Percentiles rank a stretch among this genome's conserved stretches.
Conservation (phyloP, 1,139 yeast species). For the Magnusiomyces ingens region DNA sequence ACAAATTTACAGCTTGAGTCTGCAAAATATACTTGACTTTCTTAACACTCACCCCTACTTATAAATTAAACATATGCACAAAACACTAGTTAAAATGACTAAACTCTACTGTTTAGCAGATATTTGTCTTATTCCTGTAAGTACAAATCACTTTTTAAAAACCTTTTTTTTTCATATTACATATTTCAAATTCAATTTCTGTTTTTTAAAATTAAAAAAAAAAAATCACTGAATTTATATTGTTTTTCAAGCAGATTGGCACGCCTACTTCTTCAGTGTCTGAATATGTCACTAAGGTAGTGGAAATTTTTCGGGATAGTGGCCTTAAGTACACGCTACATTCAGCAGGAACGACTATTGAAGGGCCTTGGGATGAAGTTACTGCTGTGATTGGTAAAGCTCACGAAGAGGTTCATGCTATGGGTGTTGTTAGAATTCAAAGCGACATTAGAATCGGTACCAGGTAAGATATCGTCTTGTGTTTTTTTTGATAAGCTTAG, state of each 20-base stretch:
- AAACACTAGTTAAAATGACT: slow-evolving; percentile 34
- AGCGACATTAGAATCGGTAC: slow-evolving; percentile 84
- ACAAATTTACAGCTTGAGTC: too few relatives aligned
- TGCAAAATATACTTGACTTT: too few relatives aligned
- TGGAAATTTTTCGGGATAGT: slow-evolving; percentile 52
- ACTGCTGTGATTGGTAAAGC: slow-evolving; percentile 71
- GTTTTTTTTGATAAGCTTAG: neutral
- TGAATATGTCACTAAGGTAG: slow-evolving; percentile 66
- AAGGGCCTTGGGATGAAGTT: slow-evolving; percentile 90
- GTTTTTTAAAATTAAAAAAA: neutral
- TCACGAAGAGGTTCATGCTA: slow-evolving; percentile 61
- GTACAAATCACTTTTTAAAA: slow-evolving; percentile 25
- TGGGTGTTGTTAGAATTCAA: slow-evolving; percentile 71
- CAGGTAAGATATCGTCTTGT: slow-evolving; percentile 32
- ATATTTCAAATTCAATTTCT: too few relatives aligned
- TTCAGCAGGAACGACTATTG: slow-evolving; percentile 86
- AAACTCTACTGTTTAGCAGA: slow-evolving; percentile 68
- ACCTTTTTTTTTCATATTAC: neutral
- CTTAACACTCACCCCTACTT: too few relatives aligned
- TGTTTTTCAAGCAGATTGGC: slow-evolving; percentile 47
- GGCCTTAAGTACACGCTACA: slow-evolving; percentile 64
- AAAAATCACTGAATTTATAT: neutral
- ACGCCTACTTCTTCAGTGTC: slow-evolving; percentile 73
- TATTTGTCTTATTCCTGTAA: slow-evolving; percentile 69
- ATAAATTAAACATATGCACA: neutral